Base-by-base conservation (phyloP, 768 basidiomycete species). In the Phylloporus scabripes region DNA sequence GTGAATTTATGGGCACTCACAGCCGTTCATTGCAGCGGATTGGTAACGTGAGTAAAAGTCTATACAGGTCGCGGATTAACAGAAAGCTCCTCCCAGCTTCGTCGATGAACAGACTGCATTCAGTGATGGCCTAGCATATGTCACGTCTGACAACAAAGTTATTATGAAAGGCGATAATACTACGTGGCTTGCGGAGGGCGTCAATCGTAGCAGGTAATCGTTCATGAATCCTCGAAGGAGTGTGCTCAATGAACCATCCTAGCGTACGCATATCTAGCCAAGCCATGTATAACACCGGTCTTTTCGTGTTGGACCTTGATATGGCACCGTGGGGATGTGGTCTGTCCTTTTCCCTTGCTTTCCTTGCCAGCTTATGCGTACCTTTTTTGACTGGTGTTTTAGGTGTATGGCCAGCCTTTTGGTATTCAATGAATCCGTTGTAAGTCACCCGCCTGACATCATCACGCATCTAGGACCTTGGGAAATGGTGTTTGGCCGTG, bases 321-420 rank as follows among this genome's bases (percentile, higher is more conserved):
- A 81, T 78, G 65, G 90, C 91, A 40, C 92, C 92, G 0, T 90
- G 85, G 80, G 92, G 92, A 46, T 95, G 92, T 68, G 89, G 90
- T 81, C 2, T 18, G 57, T 42, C 26, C 36, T 21, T 28, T 46
- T 34, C n/a, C n/a, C n/a, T n/a, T n/a, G n/a, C n/a, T 32, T 15
- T 15, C 18, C 18, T 12, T n/a, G 33, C 43, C 0, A 23, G 11
- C 10, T 29, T 29, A 11, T 29, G 28, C 2, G 3, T 17, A 36
- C 28, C 43, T 28, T 39, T 33, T 20, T 55, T 43, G 38, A 58
- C 48, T 12, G 38, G 26, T 44, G 10, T 36, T 37, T 12, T 31
- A 87, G 85, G 78, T 57, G 80, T 84, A 18, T 92, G 92, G 91
- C 90, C 89, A 37, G 85, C 87, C 5, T 89, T 83, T 65, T 89